Percentiles rank a stretch among this genome's conserved stretches.
Evolutionary conservation across 1,284 basidiomycete species (phyloP).

Genomic region (Neolentinus lepideus): DNA sequence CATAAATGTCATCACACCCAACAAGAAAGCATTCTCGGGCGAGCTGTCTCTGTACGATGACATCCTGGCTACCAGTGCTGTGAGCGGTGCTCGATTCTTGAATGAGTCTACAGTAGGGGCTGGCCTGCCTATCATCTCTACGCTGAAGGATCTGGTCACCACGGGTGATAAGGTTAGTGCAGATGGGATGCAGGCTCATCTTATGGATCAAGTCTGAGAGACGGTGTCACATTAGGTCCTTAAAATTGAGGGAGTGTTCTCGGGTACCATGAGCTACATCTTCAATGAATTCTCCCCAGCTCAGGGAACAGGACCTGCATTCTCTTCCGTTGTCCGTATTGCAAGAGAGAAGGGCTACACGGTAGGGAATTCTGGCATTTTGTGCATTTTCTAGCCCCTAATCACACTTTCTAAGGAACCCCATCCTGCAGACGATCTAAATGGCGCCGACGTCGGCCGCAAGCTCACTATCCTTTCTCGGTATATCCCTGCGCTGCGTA

Average conservation of each 20-base stretch:
- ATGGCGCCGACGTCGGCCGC: conserved; percentile 93
- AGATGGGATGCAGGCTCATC: not conserved
- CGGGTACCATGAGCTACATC: conserved; percentile 97
- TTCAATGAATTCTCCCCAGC: conserved; percentile 93
- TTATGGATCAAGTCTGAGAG: not conserved
- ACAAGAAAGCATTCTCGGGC: conserved; percentile 95
- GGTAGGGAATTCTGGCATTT: conserved; percentile 33
- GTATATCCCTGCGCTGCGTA: conserved; percentile 51
- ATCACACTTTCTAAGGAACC: conserved; percentile 62
- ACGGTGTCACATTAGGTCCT: conserved; percentile 38
- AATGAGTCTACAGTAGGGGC: conserved; percentile 96
- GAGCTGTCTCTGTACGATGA: conserved; percentile 64
- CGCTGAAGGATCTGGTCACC: conserved; percentile 84
- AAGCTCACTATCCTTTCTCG: conserved; percentile 95
- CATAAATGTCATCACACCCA: conserved; percentile 90
- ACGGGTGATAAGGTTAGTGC: conserved; percentile 82
- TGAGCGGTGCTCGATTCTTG: conserved; percentile 64
- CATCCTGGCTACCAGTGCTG: conserved; percentile 52
- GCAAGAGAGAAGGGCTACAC: conserved; percentile 96
- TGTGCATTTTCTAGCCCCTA: not conserved
- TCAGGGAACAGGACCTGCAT: conserved; percentile 51
- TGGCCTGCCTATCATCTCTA: conserved; percentile 88
- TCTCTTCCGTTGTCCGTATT: conserved; percentile 85
- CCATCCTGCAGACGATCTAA: conserved; percentile 94
- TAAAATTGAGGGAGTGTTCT: conserved; percentile 85